Percentiles rank a stretch among this genome's conserved stretches.
phyloP scores from a whole-genome alignment of 2,329 filamentous ascomycete species.

The Aspergillus quadricinctus region DNA sequence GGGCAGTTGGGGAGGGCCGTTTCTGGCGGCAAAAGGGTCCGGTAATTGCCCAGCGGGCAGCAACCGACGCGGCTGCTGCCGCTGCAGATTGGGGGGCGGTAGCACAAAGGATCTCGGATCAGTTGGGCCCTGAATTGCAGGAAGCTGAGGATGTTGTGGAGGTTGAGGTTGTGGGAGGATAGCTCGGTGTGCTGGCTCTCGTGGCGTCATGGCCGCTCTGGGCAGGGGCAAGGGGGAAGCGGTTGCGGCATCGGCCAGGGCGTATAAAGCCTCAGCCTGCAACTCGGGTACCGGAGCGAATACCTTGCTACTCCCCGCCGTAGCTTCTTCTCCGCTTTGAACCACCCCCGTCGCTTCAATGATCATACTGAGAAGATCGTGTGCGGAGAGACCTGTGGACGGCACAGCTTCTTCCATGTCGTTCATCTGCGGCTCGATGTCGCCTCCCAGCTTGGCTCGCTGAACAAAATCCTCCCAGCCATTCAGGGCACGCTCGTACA shows the following conservation, averaged over 20 bases:
- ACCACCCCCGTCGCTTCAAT: conserved; percentile 27
- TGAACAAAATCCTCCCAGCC: conserved; percentile 41
- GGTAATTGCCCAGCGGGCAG: conserved; percentile 35
- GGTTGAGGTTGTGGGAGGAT: conserved; percentile 25
- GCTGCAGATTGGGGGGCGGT: conserved; percentile 21
- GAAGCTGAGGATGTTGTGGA: conserved; percentile 12
- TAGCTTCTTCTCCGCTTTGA: conserved; percentile 8
- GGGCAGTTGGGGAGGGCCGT: conserved; percentile 36
- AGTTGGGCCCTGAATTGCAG: conserved; percentile 22
- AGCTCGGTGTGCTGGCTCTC: conserved; percentile 30
- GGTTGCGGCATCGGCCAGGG: conserved; percentile 35
- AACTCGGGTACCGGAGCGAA: conserved; percentile 9
- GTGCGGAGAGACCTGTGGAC: conserved; percentile 20
- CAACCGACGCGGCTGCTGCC: conserved; percentile 33
- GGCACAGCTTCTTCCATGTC: conserved; percentile 28
- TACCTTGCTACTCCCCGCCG: conserved; percentile 4
- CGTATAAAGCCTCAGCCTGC: conserved; percentile 26
- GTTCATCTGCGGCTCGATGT: conserved; percentile 37
- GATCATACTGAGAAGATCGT: conserved; percentile 22
- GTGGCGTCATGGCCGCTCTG: conserved; percentile 44
- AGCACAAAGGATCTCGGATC: conserved; percentile 30
- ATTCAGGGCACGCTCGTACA: conserved; percentile 31
- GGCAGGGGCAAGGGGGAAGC: conserved; percentile 23
- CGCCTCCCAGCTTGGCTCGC: conserved; percentile 34
- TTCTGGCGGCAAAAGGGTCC: conserved; percentile 33